phyloP scores from a whole-genome alignment of 441 rosid species.

The Brassica hybrid region DNA sequence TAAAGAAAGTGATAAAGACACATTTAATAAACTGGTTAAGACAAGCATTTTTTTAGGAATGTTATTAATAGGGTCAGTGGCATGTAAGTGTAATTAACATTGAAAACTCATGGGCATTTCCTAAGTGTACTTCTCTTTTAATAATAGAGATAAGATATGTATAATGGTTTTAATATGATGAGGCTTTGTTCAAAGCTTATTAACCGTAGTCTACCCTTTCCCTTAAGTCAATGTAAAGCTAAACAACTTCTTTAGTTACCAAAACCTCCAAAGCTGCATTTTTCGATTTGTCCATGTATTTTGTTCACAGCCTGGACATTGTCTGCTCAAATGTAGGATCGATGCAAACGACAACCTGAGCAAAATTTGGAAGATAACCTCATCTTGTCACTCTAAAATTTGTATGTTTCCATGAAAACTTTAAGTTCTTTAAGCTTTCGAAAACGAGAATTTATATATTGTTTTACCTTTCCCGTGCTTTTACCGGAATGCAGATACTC shows the following conservation, averaged over 20 bases:
- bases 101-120: no score
- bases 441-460: neutral
- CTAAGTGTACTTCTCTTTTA: no score
- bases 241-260: constrained; percentile 4
- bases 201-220: neutral
- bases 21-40: no score
- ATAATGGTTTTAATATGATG: neutral
- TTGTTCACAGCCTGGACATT: constrained; percentile 39
- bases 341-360: constrained; percentile 84
- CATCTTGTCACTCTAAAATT: neutral
- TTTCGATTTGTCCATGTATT: constrained; percentile 2
- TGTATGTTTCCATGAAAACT: neutral
- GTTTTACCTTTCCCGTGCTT: constrained; percentile 75
- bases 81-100: no score
- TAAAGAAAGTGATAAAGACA: no score
- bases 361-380: neutral
- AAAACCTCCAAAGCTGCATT: constrained; percentile 6
- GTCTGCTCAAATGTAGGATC: constrained; percentile 68
- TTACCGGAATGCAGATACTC: constrained; percentile 95
- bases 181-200: neutral
- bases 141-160: no score
- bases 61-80: no score
- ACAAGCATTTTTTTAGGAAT: no score
- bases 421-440: neutral
- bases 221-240: neutral